Evolutionary conservation across 2,329 filamentous ascomycete genomes (phyloP).

Genomic region (Colletotrichum paranaense): DNA sequence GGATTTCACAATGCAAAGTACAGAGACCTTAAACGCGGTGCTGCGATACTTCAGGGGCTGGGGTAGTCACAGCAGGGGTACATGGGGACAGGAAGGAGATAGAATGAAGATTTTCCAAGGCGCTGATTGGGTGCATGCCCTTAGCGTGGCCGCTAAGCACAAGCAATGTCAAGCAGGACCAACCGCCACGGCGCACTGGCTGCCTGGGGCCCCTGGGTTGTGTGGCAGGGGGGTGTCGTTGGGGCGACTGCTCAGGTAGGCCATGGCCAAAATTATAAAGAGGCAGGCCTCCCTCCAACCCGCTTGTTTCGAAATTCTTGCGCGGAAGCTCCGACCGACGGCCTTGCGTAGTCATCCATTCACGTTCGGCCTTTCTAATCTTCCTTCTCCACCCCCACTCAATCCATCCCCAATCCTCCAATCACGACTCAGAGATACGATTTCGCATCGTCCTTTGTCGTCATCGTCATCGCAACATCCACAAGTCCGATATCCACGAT

Average conservation of each 20-base stretch:
- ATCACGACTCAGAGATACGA: conserved; percentile 34
- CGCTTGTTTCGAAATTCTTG: conserved; percentile 60
- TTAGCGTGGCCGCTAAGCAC: conserved; percentile 51
- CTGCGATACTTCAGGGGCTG: conserved; percentile 51
- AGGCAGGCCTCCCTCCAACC: conserved; percentile 64
- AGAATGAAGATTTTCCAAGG: conserved; percentile 45
- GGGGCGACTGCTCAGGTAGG: conserved; percentile 52
- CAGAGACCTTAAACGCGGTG: conserved; percentile 25
- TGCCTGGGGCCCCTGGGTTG: conserved; percentile 31
- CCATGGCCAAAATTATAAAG: conserved; percentile 66
- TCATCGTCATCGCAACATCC: conserved; percentile 17
- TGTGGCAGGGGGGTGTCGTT: conserved; percentile 50
- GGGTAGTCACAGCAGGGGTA: conserved; percentile 46
- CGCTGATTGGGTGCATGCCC: conserved; percentile 51
- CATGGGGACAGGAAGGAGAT: conserved; percentile 51
- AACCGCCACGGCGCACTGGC: conserved; percentile 54
- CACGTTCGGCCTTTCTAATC: conserved; percentile 58
- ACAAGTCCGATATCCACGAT: not conserved
- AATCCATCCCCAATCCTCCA: conserved; percentile 37
- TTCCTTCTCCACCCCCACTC: conserved; percentile 45
- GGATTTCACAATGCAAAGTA: conserved; percentile 5
- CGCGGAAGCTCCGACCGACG: conserved; percentile 67
- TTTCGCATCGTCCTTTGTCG: conserved; percentile 17
- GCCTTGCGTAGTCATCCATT: conserved; percentile 60
- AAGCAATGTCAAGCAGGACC: conserved; percentile 51